A percentile compares a stretch with the other conserved stretches of the same genome.
Evolutionary conservation across 192 early-diverging fungal genomes (phyloP).

Genomic region (Gigaspora rosea): DNA sequence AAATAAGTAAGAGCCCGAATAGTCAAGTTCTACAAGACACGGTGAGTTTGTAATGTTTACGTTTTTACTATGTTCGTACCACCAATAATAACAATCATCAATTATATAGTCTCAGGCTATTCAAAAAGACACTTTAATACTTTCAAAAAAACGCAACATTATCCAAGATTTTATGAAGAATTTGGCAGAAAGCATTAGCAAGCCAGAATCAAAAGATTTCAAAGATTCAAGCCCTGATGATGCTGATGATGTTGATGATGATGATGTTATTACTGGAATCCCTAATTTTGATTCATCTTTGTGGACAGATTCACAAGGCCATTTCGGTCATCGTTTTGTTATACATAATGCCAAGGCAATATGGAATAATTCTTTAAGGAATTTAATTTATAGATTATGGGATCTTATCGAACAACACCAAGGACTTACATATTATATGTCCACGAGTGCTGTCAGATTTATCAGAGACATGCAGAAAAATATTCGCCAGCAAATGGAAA

Average conservation of each 20-base stretch:
- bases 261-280: background rate
- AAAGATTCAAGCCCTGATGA: background rate
- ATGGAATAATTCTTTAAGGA: constrained; percentile 85
- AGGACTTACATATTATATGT: constrained; percentile 80
- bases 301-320: constrained; percentile 44
- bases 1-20: constrained; percentile 45
- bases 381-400: constrained; percentile 75
- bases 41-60: constrained; percentile 32
- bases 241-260: background rate
- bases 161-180: constrained; percentile 46
- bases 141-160: constrained; percentile 63
- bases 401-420: constrained; percentile 69
- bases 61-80: background rate
- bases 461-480: constrained; percentile 62
- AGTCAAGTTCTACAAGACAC: constrained; percentile 40
- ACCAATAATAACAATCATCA: background rate
- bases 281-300: constrained; percentile 9
- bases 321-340: constrained; percentile 75
- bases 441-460: constrained; percentile 78
- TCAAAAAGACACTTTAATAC: constrained; percentile 55
- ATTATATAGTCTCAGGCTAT: constrained; percentile 52
- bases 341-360: constrained; percentile 83
- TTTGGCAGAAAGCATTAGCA: constrained; percentile 14
- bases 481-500: constrained; percentile 24
- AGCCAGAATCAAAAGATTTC: background rate